Evolutionary conservation across 2,329 filamentous ascomycete species (phyloP).

Genomic region (Ophiostoma himal-ulmi): DNA sequence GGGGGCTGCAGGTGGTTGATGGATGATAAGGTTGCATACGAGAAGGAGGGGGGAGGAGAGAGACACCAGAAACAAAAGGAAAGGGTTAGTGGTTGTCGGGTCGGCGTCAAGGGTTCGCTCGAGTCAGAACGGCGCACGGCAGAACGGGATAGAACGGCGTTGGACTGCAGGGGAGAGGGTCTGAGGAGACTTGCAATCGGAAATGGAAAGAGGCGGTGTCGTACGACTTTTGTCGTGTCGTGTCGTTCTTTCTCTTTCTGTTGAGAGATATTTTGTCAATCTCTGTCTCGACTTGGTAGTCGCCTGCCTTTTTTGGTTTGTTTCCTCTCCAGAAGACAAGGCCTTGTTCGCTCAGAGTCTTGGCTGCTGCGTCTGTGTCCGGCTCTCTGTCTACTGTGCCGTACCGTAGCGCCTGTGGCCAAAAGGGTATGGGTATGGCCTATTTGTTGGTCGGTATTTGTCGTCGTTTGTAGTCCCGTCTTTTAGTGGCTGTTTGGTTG

Average conservation of each 20-base stretch:
- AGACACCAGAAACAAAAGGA: background rate
- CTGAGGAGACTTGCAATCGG: background rate
- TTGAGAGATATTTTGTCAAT: background rate
- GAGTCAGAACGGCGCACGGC: conserved; percentile 11
- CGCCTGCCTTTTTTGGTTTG: background rate
- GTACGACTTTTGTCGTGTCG: conserved; percentile 7
- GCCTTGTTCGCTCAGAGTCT: background rate
- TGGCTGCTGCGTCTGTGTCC: background rate
- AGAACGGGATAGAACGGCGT: background rate
- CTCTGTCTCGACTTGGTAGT: background rate
- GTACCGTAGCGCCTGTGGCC: background rate
- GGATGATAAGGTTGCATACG: conserved; percentile 5
- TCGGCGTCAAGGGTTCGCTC: conserved; percentile 9
- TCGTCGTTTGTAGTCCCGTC: background rate
- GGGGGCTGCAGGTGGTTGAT: background rate
- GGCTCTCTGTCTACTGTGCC: conserved; percentile 10
- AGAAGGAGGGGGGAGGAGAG: background rate
- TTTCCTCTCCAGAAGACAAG: background rate
- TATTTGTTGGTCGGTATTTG: background rate
- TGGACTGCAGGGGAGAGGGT: background rate
- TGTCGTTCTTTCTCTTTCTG: background rate
- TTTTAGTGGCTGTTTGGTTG: background rate
- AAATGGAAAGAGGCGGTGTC: conserved; percentile 18
- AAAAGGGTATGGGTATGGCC: conserved; percentile 1
- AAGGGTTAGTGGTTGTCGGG: background rate